Conservation (phyloP, 2,329 filamentous ascomycete genomes). For the Zelopaecilomyces penicillatus region DNA sequence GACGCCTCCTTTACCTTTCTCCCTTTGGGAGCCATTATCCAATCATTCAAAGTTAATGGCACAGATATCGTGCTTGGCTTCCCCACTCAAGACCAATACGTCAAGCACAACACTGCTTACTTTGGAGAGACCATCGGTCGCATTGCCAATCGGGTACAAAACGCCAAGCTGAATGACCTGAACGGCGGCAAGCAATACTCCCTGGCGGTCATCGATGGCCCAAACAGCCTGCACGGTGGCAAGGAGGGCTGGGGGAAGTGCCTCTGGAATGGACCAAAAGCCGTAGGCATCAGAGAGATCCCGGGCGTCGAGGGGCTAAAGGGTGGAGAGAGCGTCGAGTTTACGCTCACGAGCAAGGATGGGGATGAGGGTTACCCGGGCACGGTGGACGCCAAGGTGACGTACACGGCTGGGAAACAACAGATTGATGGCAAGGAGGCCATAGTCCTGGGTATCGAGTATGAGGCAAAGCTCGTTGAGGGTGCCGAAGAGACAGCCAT, state of each 20-base stretch:
- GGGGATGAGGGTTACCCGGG: conserved; percentile 89
- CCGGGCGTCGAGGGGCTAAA: conserved; percentile 42
- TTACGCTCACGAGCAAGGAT: conserved; percentile 60
- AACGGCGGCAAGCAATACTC: conserved; percentile 62
- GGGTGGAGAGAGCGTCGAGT: conserved; percentile 59
- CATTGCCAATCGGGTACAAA: conserved; percentile 70
- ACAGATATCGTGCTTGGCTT: conserved; percentile 87
- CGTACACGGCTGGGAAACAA: conserved; percentile 70
- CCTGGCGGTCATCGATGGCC: conserved; percentile 67
- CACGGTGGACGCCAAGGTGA: conserved; percentile 66
- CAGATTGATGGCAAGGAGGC: conserved; percentile 52
- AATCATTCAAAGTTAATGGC: conserved; percentile 69
- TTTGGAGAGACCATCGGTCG: conserved; percentile 93
- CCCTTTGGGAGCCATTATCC: conserved; percentile 69
- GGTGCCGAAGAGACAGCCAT: conserved; percentile 82
- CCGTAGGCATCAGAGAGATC: conserved; percentile 43
- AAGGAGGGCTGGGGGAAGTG: conserved; percentile 72
- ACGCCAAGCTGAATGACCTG: conserved; percentile 60
- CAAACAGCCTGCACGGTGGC: conserved; percentile 69
- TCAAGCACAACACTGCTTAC: conserved; percentile 64
- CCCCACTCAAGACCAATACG: conserved; percentile 66
- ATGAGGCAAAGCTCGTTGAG: conserved; percentile 73
- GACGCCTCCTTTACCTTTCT: conserved; percentile 56
- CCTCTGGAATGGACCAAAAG: conserved; percentile 63
- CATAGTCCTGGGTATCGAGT: conserved; percentile 75